A percentile compares a stretch with the other conserved stretches of the same genome.
Conservation (phyloP, 2,329 filamentous ascomycete species). For the Alternaria burnsii region DNA sequence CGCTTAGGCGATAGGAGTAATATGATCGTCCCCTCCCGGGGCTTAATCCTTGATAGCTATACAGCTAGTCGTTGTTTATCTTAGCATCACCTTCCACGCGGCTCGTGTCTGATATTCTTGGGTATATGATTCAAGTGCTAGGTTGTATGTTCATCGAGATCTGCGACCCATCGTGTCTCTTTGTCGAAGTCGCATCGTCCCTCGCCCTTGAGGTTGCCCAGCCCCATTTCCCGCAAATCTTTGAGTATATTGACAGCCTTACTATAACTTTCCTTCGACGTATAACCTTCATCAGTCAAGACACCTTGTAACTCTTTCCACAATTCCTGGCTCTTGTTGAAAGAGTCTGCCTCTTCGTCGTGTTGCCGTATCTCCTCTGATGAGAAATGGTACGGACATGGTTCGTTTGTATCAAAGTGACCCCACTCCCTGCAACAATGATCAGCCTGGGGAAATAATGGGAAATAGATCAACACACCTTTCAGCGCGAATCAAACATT, state of each 20-base stretch:
- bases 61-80: no score
- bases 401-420: constrained; percentile 27
- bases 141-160: constrained; percentile 9
- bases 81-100: no score
- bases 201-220: constrained; percentile 20
- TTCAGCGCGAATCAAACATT: constrained; percentile 36
- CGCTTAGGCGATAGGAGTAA: no score
- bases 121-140: constrained; percentile 20
- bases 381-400: constrained; percentile 40
- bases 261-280: constrained; percentile 29
- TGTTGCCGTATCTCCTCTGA: constrained; percentile 32
- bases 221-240: constrained; percentile 24
- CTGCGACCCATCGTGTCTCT: constrained; percentile 22
- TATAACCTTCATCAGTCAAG: constrained; percentile 36
- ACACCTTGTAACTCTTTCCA: constrained; percentile 32
- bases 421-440: constrained; percentile 31
- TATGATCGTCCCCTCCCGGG: no score
- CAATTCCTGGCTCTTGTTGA: constrained; percentile 38
- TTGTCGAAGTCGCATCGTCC: constrained; percentile 24
- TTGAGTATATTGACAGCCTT: constrained; percentile 28
- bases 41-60: no score
- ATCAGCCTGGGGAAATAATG: constrained; percentile 17
- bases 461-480: constrained; percentile 24
- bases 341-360: constrained; percentile 29
- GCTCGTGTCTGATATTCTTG: no score